These are phyloP conservation scores for Leccinellum rugosiceps DNA, from an alignment of 768 basidiomycete species.

Conservation along the genomic window DNA sequence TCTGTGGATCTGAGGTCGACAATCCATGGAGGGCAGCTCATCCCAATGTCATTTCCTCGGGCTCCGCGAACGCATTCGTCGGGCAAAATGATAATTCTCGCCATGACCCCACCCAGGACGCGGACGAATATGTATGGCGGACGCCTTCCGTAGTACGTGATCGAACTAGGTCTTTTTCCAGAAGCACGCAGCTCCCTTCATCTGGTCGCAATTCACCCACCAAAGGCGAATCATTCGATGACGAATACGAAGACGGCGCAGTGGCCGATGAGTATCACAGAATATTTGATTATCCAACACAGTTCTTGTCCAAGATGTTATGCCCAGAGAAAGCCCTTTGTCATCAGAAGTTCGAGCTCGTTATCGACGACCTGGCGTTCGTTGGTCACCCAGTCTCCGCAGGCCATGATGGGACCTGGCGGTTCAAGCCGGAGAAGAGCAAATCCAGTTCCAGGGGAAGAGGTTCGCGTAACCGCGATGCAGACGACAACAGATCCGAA, in stretches of 20 bases:
- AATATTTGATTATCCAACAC: slow-evolving; percentile 77
- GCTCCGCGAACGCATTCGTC: slow-evolving; percentile 18
- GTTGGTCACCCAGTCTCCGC: slow-evolving; percentile 92
- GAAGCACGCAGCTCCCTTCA: slow-evolving; percentile 39
- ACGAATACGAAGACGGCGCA: slow-evolving; percentile 32
- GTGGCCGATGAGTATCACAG: slow-evolving; percentile 54
- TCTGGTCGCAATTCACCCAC: slow-evolving; percentile 53
- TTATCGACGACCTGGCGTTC: slow-evolving; percentile 89
- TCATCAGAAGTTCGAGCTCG: slow-evolving; percentile 91
- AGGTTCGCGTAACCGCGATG: slow-evolving; percentile 46
- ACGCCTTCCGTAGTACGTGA: slow-evolving; percentile 47
- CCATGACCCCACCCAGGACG: slow-evolving; percentile 18
- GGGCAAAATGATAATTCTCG: neutral
- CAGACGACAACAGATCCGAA: slow-evolving; percentile 33
- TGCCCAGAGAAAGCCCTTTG: slow-evolving; percentile 78
- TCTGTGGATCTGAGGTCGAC: slow-evolving; percentile 48
- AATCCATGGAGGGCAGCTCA: slow-evolving; percentile 73
- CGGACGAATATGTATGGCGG: slow-evolving; percentile 62
- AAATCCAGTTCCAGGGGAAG: slow-evolving; percentile 53
- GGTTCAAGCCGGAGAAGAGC: slow-evolving; percentile 61
- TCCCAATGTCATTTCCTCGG: slow-evolving; percentile 36
- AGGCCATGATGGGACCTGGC: slow-evolving; percentile 71
- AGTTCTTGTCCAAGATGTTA: slow-evolving; percentile 77
- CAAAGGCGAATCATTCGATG: slow-evolving; percentile 40
- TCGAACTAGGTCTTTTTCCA: slow-evolving; percentile 51